Evolutionary conservation across 1,139 yeast genomes (phyloP).

Genomic region (Saccharomyces hybrid): DNA sequence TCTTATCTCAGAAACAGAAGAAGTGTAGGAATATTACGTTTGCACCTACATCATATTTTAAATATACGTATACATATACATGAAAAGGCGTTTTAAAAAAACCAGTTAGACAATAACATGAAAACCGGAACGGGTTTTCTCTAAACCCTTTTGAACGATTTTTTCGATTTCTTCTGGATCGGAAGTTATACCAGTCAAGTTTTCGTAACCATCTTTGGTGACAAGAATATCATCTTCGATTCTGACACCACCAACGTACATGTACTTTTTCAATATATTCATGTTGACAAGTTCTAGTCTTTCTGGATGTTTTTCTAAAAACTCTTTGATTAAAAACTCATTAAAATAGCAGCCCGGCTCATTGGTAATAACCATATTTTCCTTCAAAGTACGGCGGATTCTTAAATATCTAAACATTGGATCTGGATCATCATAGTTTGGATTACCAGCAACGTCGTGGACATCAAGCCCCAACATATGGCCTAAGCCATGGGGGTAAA

Average conservation of each 20-base stretch:
- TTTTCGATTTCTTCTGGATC: slow-evolving; percentile 75
- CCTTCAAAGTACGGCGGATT: slow-evolving; percentile 61
- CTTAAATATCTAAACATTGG: slow-evolving; percentile 70
- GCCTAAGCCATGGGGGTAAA: slow-evolving; percentile 94
- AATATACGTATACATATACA: no score
- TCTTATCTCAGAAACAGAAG: not conserved
- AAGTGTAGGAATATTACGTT: not conserved
- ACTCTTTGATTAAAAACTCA: slow-evolving; percentile 65
- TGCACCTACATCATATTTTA: not conserved
- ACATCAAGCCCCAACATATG: slow-evolving; percentile 92
- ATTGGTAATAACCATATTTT: slow-evolving; percentile 83
- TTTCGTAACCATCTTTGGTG: slow-evolving; percentile 68
- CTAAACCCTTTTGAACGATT: slow-evolving; percentile 65
- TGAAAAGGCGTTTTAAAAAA: not conserved
- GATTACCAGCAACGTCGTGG: slow-evolving; percentile 86
- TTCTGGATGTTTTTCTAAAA: slow-evolving; percentile 45
- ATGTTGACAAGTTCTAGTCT: slow-evolving; percentile 56
- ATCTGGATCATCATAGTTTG: slow-evolving; percentile 78
- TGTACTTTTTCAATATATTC: slow-evolving; percentile 63
- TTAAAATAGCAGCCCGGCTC: slow-evolving; percentile 95
- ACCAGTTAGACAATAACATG: slow-evolving; percentile 34
- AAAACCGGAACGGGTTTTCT: slow-evolving; percentile 56
- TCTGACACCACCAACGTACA: slow-evolving; percentile 91
- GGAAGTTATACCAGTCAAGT: slow-evolving; percentile 72
- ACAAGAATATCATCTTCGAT: slow-evolving; percentile 88